These are phyloP conservation scores for Chloropicon primus DNA, from an alignment of 139 green algal species.

Conservation along the genomic window DNA sequence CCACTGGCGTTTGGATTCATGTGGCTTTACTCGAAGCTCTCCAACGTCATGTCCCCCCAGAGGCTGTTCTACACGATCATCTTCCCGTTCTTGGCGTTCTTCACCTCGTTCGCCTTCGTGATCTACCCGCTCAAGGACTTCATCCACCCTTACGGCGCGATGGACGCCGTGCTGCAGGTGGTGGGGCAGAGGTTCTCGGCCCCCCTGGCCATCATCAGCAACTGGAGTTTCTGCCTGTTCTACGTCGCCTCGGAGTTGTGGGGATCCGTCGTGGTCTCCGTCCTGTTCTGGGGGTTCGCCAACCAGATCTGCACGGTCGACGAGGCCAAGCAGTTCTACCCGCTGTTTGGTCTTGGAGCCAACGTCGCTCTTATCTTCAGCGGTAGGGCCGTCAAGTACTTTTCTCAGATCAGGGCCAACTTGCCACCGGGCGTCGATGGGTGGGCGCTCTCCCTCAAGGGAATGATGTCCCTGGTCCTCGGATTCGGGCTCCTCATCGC, in stretches of 20 bases:
- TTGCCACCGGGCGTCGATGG: conserved; percentile 89
- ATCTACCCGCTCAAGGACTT: conserved; percentile 83
- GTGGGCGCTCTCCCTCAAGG: conserved; percentile 87
- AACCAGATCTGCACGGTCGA: conserved; percentile 87
- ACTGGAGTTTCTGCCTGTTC: conserved; percentile 99
- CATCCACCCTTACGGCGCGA: conserved; percentile 74
- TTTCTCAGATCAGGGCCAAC: conserved; percentile 68
- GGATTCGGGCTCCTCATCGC: conserved; percentile 59
- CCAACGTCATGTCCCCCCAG: conserved; percentile 78
- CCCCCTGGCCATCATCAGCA: conserved; percentile 94
- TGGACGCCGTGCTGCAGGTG: conserved; percentile 52
- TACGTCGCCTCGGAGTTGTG: conserved; percentile 99
- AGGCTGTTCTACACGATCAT: conserved; percentile 96
- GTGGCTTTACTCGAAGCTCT: conserved; percentile 44
- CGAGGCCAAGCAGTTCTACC: conserved; percentile 98
- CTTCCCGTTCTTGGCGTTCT: conserved; percentile 97
- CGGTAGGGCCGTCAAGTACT: conserved; percentile 88
- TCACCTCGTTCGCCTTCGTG: conserved; percentile 86
- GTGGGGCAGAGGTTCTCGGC: conserved; percentile 67
- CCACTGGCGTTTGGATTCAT: conserved; percentile 70
- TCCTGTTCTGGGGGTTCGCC: conserved; percentile 91
- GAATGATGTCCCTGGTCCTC: conserved; percentile 95
- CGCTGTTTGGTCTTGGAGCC: conserved; percentile 92
- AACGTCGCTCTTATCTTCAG: conserved; percentile 98
- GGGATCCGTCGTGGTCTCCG: conserved; percentile 95